Base-by-base conservation (phyloP, 116 monocot genomes). In the Phalaenopsis hybrid region DNA sequence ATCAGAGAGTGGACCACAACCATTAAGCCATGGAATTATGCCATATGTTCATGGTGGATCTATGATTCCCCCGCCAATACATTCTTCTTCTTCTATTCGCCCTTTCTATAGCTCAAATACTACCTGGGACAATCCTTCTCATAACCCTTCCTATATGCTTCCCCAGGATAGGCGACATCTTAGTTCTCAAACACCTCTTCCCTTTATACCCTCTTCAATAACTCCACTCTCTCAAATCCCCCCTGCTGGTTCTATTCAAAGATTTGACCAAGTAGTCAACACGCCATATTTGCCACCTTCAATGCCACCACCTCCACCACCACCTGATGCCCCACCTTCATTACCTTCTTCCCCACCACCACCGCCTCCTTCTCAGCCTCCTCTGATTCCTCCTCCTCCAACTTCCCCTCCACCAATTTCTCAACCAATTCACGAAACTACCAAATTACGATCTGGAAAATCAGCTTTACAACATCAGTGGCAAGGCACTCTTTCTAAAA, bases 401-500 rank as follows among this genome's bases (percentile, higher is more conserved):
- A 88, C 52, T 37, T 96, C 93, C 79, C 90, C 92, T 67, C 87
- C 88, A 50, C 88, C 85, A 33, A 81, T 75, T n/a, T 82, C 45
- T 44, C 87, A 85, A 82, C 52, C 76, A 72, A 76, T 45, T 78
- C 83, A 69, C 75, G 86, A 86, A 80, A n/a, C 49, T 55, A 86
- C 78, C 33, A 85, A 76, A 80, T 51, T 69, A 21, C 76, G 82
- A 57, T 76, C 33, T 43, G 75, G 79, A 81, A 87, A 85, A 74
- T 33, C 81, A 44, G 50, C 33, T 57, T 13, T 61, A 45, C 81
- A 84, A 51, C 68, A 91, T 77, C 88, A 81, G 67, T 99, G 99
- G 99, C 86, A 88, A 86, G 99, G 99, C 9, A 74, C 85, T 84
- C 87, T 99, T 69, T 90, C 88, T 81, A 99, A 99, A 93, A 99